Evolutionary conservation across 495 filamentous ascomycete genomes (phyloP).

Genomic region (Beverwykella pulmonaria): DNA sequence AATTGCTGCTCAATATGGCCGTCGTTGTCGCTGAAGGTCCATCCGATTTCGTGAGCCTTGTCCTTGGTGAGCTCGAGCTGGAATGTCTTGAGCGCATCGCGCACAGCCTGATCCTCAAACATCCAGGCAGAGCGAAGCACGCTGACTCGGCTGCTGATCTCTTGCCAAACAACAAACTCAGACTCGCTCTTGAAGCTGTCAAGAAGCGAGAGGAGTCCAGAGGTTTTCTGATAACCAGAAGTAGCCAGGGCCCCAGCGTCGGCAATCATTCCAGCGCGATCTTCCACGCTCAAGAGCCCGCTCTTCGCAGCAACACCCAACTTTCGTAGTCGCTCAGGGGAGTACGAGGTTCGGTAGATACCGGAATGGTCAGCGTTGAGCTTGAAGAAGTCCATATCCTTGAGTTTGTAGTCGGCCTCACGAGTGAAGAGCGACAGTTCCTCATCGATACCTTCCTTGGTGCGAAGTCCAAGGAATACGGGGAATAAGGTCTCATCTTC

Average conservation of each 20-base stretch:
- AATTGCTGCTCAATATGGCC: slow-evolving; percentile 89
- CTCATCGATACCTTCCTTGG: slow-evolving; percentile 65
- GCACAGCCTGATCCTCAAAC: slow-evolving; percentile 76
- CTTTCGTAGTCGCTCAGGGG: slow-evolving; percentile 66
- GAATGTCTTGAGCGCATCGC: slow-evolving; percentile 78
- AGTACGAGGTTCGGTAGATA: slow-evolving; percentile 73
- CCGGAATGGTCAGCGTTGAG: slow-evolving; percentile 76
- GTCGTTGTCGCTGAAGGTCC: slow-evolving; percentile 81
- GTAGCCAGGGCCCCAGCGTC: slow-evolving; percentile 89
- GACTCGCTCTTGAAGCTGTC: slow-evolving; percentile 80
- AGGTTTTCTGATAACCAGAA: slow-evolving; percentile 91
- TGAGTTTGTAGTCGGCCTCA: slow-evolving; percentile 70
- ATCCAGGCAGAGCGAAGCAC: slow-evolving; percentile 81
- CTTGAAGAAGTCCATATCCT: slow-evolving; percentile 72
- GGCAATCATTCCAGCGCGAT: slow-evolving; percentile 93
- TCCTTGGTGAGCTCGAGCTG: slow-evolving; percentile 71
- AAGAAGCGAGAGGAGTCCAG: slow-evolving; percentile 80
- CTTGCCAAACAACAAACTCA: slow-evolving; percentile 93
- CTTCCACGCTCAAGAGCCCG: slow-evolving; percentile 86
- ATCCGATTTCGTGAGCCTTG: slow-evolving; percentile 84
- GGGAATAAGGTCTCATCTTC: slow-evolving; percentile 79
- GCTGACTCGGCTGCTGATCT: slow-evolving; percentile 76
- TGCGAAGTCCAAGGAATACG: slow-evolving; percentile 69
- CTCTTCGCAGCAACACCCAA: slow-evolving; percentile 82
- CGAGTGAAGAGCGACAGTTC: slow-evolving; percentile 68